These are phyloP conservation scores for Apiotrichum domesticum DNA, from an alignment of 1,284 basidiomycete species.

Conservation along the genomic window DNA sequence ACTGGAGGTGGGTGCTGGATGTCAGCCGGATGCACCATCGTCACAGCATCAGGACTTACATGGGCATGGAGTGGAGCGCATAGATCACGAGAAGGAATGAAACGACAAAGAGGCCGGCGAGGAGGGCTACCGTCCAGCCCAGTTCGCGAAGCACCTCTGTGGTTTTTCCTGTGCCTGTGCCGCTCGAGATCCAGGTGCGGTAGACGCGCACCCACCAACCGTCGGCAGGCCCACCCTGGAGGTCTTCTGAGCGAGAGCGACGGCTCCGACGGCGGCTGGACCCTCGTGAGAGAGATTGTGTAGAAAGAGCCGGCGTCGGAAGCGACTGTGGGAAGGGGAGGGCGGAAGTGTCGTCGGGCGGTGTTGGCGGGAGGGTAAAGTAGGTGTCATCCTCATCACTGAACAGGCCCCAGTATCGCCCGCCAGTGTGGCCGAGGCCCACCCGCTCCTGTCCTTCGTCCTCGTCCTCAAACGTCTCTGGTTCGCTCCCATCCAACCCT, in stretches of 20 bases:
- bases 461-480: slow-evolving; percentile 22
- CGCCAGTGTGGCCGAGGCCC: slow-evolving; percentile 7
- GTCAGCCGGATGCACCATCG: background rate
- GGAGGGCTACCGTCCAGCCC: slow-evolving; percentile 42
- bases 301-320: slow-evolving; percentile 45
- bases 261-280: slow-evolving; percentile 6
- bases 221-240: slow-evolving; percentile 9
- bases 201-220: slow-evolving; percentile 21
- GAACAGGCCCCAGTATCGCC: slow-evolving; percentile 33
- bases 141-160: slow-evolving; percentile 39
- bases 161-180: slow-evolving; percentile 35
- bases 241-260: slow-evolving; percentile 1
- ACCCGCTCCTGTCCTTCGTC: slow-evolving; percentile 4
- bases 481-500: slow-evolving; percentile 34
- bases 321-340: slow-evolving; percentile 22
- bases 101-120: slow-evolving; percentile 39
- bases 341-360: slow-evolving; percentile 22
- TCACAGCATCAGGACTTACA: slow-evolving; percentile 30
- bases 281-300: slow-evolving; percentile 31
- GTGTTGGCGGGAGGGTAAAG: slow-evolving; percentile 34
- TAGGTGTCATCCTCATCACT: slow-evolving; percentile 19
- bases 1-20: slow-evolving; percentile 38
- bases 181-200: slow-evolving; percentile 7
- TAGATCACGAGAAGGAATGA: slow-evolving; percentile 39
- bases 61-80: slow-evolving; percentile 41